These are phyloP conservation scores for Beauveria caledonica DNA, from an alignment of 2,329 filamentous ascomycete species.

Conservation along the genomic window DNA sequence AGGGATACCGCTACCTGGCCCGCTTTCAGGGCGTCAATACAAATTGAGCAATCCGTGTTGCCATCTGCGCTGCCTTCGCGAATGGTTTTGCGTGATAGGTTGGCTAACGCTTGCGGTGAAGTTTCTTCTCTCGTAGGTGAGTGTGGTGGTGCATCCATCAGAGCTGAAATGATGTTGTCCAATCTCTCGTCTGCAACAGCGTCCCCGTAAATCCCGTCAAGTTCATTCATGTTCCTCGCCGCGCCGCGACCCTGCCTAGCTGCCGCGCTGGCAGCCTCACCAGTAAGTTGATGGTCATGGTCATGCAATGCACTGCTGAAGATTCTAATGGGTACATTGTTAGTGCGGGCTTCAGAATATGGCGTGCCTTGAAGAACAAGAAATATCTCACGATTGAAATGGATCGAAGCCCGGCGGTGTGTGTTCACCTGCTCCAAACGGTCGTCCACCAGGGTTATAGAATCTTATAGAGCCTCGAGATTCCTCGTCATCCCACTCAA, in stretches of 20 bases:
- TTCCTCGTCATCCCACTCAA: slow-evolving; percentile 31
- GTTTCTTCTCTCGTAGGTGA: slow-evolving; percentile 79
- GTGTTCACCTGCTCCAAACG: not conserved
- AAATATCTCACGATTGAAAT: slow-evolving; percentile 40
- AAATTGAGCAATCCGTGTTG: slow-evolving; percentile 86
- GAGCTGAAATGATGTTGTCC: slow-evolving; percentile 75
- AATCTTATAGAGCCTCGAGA: slow-evolving; percentile 42
- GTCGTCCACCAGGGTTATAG: slow-evolving; percentile 30
- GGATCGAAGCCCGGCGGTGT: slow-evolving; percentile 23
- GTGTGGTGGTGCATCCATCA: slow-evolving; percentile 76
- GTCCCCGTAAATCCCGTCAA: slow-evolving; percentile 56
- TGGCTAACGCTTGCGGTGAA: slow-evolving; percentile 62
- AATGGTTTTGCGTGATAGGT: slow-evolving; percentile 63
- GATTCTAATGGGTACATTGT: not conserved
- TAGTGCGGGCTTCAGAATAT: not conserved
- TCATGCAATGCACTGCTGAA: not conserved
- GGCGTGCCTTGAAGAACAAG: not conserved
- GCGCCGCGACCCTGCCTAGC: slow-evolving; percentile 14
- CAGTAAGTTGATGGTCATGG: slow-evolving; percentile 4
- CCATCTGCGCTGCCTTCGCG: slow-evolving; percentile 52
- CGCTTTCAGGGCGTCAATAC: slow-evolving; percentile 74
- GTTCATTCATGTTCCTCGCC: slow-evolving; percentile 52
- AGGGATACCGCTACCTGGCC: slow-evolving; percentile 68
- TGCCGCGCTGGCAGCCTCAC: not conserved
- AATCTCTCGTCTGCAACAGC: slow-evolving; percentile 84